These are phyloP conservation scores for Claviceps maximensis DNA, from an alignment of 2,329 filamentous ascomycete species.

Conservation along the genomic window DNA sequence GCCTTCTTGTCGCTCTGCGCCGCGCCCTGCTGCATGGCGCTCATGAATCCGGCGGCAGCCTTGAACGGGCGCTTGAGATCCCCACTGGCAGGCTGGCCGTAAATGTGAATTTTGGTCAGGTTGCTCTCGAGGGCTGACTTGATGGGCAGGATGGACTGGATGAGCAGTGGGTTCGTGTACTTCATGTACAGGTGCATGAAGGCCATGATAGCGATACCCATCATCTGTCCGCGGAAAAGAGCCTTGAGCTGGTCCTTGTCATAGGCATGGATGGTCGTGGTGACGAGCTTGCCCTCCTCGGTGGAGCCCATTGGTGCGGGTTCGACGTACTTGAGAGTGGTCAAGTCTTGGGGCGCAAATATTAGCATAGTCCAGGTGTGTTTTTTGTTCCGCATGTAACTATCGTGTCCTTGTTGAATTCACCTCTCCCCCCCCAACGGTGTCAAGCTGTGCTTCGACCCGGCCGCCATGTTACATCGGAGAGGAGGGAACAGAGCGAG, in stretches of 20 bases:
- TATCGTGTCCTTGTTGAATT: background rate
- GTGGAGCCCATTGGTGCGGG: constrained; percentile 82
- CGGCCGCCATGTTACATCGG: background rate
- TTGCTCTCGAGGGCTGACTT: constrained; percentile 94
- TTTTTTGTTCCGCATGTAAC: background rate
- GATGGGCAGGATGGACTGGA: constrained; percentile 96
- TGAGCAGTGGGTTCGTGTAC: constrained; percentile 97
- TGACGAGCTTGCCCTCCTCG: constrained; percentile 92
- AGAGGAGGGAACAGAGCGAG: too few species aligned
- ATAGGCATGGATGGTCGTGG: constrained; percentile 93
- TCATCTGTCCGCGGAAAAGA: constrained; percentile 80
- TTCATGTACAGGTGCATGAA: constrained; percentile 99
- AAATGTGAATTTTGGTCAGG: constrained; percentile 88
- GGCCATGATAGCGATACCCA: constrained; percentile 95
- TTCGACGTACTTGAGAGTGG: constrained; percentile 97
- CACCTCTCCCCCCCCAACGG: background rate
- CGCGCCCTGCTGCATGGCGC: constrained; percentile 56
- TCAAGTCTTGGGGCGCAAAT: constrained; percentile 59
- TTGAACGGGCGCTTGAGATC: constrained; percentile 97
- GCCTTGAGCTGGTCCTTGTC: constrained; percentile 74
- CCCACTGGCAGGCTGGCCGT: constrained; percentile 72
- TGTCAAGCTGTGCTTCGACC: background rate
- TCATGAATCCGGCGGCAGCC: constrained; percentile 69
- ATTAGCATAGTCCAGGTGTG: background rate
- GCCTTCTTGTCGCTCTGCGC: constrained; percentile 89